Evolutionary conservation across 495 filamentous ascomycete genomes (phyloP), one percentile per base, ranked within the genome.

Genomic region (Astrothelium subdiscretum): DNA sequence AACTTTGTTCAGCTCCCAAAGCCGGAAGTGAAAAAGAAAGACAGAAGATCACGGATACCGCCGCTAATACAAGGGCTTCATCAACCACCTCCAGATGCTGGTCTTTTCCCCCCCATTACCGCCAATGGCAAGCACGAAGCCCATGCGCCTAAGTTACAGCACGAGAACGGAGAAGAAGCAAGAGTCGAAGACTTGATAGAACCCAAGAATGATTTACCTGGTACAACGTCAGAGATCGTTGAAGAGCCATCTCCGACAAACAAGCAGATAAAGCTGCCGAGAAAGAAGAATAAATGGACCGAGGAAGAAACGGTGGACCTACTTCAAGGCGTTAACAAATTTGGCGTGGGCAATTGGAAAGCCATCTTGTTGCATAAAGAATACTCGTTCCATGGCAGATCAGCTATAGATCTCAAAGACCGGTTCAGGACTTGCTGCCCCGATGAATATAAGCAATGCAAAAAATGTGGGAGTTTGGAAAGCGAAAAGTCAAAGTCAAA

Each of bases 281-380:
- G 43, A 48, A 69, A 68, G 58, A 69, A 60, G 65, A 73, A 67
- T 66, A 64, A 81, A 80, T 96, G 91, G 91, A 86, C 85, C 0
- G 86, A 94, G 58, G 84, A 91, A 67, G 91, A 96, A 70, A 95
- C 90, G 1, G 83, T 85, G 27, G 80, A 87, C 59, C 75, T 96
- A 12, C 72, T 95, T 31, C 78, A 84, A 60, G 91, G 90, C 1
- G 90, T 95, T 20, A 79, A 83, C 43, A 87, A 85, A 62, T 89
- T 91, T 71, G 91, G 91, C 0, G 86, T 95, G 59, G 91, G 91
- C 22, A 90, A 85, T 69, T 96, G 91, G 91, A 94, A 87, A 40
- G 83, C 83, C 48, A 95, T 96, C 18, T 72, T 94, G n/a, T 80
- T 87, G 12, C 85, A 91, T 62, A 75, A 84, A 1, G 84, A 85